A percentile compares a stretch with the other conserved stretches of the same genome.
These are phyloP conservation scores for Ceriops zippeliana DNA, from an alignment of 345 rosid genomes.

Conservation along the genomic window DNA sequence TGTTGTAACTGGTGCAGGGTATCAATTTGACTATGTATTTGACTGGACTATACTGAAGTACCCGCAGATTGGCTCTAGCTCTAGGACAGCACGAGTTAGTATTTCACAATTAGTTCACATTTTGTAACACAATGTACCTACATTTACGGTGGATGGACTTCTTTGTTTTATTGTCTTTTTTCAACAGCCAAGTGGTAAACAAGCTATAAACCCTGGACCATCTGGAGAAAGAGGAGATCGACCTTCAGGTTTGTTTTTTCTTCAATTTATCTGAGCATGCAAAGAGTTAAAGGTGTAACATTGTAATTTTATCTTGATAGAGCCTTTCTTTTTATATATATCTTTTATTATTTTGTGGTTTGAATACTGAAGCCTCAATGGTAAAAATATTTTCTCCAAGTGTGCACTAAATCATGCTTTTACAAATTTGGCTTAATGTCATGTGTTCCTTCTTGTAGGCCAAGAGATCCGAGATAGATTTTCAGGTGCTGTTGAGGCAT, in stretches of 20 bases:
- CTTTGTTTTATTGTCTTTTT: slow-evolving; percentile 3
- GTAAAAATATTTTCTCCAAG: too few relatives aligned
- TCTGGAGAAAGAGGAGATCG: slow-evolving; percentile 52
- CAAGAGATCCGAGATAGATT: slow-evolving; percentile 59
- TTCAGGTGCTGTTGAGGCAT: slow-evolving; percentile 70
- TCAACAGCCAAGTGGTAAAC: slow-evolving; percentile 47
- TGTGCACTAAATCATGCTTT: background rate
- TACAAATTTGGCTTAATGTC: slow-evolving; percentile 5
- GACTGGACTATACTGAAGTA: slow-evolving; percentile 90
- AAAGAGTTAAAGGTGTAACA: too few relatives aligned
- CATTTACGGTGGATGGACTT: background rate
- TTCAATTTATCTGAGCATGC: too few relatives aligned
- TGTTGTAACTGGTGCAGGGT: slow-evolving; percentile 45
- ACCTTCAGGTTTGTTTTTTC: slow-evolving; percentile 31
- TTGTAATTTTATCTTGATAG: too few relatives aligned
- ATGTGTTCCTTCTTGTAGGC: slow-evolving; percentile 31
- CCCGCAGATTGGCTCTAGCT: slow-evolving; percentile 77
- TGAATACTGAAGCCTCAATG: too few relatives aligned
- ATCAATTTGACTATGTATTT: slow-evolving; percentile 87
- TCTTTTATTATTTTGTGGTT: too few relatives aligned
- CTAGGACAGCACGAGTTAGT: slow-evolving; percentile 62
- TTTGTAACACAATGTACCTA: background rate
- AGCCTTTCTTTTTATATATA: too few relatives aligned
- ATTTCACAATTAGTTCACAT: background rate
- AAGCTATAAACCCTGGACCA: slow-evolving; percentile 47